phyloP scores from a whole-genome alignment of 2,329 filamentous ascomycete genomes.

The Colletotrichum sp. region DNA sequence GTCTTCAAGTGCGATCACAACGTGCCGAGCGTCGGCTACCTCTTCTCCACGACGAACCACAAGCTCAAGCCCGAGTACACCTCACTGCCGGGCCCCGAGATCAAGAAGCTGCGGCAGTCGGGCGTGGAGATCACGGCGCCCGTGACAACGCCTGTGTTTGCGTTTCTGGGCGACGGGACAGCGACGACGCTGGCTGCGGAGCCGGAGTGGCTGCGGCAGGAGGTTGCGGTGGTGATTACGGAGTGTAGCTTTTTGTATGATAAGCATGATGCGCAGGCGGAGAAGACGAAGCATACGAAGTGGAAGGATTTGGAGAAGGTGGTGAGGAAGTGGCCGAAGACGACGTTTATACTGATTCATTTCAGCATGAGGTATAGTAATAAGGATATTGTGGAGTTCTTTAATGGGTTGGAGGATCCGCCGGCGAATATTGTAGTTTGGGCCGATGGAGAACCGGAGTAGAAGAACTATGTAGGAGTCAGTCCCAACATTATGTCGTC shows the following conservation, averaged over 20 bases:
- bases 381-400: constrained; percentile 44
- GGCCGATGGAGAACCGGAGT: constrained; percentile 39
- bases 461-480: no score
- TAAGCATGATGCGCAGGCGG: constrained; percentile 47
- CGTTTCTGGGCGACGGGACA: constrained; percentile 54
- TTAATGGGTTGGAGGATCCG: constrained; percentile 40
- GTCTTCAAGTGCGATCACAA: constrained; percentile 52
- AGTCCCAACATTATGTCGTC: no score
- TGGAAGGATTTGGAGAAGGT: constrained; percentile 52
- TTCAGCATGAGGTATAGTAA: constrained; percentile 51
- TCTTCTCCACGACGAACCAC: constrained; percentile 44
- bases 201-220: constrained; percentile 43
- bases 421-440: constrained; percentile 52
- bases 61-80: constrained; percentile 44
- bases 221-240: constrained; percentile 51
- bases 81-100: constrained; percentile 36
- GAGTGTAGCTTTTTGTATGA: constrained; percentile 54
- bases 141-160: constrained; percentile 45
- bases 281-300: constrained; percentile 51
- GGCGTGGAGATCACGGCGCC: constrained; percentile 45
- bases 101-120: constrained; percentile 41
- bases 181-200: constrained; percentile 41
- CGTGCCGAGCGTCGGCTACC: constrained; percentile 52
- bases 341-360: constrained; percentile 52
- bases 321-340: constrained; percentile 44